Percentiles rank a stretch among this genome's conserved stretches.
Conservation (phyloP, 768 basidiomycete species). For the Mycena albidolilacea region DNA sequence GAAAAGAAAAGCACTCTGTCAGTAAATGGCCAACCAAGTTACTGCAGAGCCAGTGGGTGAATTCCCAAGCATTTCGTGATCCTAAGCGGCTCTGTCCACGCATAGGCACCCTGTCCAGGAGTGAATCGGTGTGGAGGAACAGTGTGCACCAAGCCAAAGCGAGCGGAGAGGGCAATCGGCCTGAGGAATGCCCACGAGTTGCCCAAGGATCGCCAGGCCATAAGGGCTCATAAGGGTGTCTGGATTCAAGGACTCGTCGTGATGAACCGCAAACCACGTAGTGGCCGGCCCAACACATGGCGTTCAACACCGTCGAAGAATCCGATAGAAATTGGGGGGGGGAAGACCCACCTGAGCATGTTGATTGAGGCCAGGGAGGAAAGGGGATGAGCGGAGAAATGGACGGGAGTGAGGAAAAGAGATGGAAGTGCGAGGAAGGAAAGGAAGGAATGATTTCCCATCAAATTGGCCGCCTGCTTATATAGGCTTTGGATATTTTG, state of each 20-base stretch:
- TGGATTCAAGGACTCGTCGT: conserved; percentile 2
- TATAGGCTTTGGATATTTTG: conserved; percentile 4
- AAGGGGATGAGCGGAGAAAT: background rate
- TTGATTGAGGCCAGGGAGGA: background rate
- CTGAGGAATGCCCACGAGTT: conserved; percentile 15
- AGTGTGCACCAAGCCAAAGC: conserved; percentile 24
- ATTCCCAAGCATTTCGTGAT: conserved; percentile 21
- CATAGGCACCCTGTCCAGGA: background rate
- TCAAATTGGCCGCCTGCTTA: background rate
- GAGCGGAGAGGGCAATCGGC: conserved; percentile 18
- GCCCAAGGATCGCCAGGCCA: conserved; percentile 9
- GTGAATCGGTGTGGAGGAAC: background rate
- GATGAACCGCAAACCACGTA: conserved; percentile 14
- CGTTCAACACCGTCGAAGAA: background rate
- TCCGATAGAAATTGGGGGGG: background rate
- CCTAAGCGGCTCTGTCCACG: background rate
- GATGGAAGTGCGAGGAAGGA: conserved; percentile 10
- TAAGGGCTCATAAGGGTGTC: background rate
- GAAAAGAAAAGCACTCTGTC: background rate
- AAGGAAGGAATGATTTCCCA: background rate
- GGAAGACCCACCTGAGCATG: background rate
- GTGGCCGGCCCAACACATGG: conserved; percentile 3
- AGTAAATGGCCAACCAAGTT: conserved; percentile 12
- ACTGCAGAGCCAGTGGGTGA: conserved; percentile 20
- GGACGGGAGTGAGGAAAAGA: too few species aligned